Percentiles rank a stretch among this genome's conserved stretches.
Evolutionary conservation across 1,284 basidiomycete genomes (phyloP).

Genomic region (Hemileia vastatrix): DNA sequence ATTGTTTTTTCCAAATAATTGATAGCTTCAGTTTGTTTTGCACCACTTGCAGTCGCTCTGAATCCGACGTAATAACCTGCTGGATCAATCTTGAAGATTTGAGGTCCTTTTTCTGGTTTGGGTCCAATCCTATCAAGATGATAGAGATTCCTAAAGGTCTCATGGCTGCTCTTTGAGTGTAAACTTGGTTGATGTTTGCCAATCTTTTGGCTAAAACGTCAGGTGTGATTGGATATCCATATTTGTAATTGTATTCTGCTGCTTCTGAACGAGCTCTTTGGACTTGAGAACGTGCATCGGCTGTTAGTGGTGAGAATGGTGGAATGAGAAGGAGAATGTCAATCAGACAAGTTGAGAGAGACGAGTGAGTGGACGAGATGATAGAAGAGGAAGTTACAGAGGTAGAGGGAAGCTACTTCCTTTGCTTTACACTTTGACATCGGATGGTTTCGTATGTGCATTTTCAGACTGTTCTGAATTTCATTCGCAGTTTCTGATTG

Average conservation of each 20-base stretch:
- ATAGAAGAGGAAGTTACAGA: background rate
- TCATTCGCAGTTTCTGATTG: too few relatives aligned
- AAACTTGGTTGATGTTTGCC: constrained; percentile 45
- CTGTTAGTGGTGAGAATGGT: constrained; percentile 2
- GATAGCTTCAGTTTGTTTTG: constrained; percentile 43
- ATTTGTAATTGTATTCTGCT: constrained; percentile 45
- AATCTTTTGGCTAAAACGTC: constrained; percentile 41
- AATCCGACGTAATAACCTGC: constrained; percentile 44
- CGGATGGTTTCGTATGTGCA: too few relatives aligned
- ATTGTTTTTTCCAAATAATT: constrained; percentile 44
- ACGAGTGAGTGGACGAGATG: background rate
- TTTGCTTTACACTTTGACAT: too few relatives aligned
- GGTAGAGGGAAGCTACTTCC: too few relatives aligned
- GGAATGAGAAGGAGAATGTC: background rate
- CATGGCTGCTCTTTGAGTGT: constrained; percentile 45
- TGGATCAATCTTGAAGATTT: constrained; percentile 44
- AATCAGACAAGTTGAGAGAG: constrained; percentile 2
- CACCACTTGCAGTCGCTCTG: constrained; percentile 40
- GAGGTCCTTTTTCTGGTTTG: constrained; percentile 35
- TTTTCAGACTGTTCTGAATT: too few relatives aligned
- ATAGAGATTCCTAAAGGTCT: constrained; percentile 42
- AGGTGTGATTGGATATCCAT: constrained; percentile 42
- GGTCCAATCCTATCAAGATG: constrained; percentile 42
- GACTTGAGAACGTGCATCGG: constrained; percentile 41
- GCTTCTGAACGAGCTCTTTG: constrained; percentile 41